Conservation (phyloP, 2,329 filamentous ascomycete species). For the Pezicula radicicola region DNA sequence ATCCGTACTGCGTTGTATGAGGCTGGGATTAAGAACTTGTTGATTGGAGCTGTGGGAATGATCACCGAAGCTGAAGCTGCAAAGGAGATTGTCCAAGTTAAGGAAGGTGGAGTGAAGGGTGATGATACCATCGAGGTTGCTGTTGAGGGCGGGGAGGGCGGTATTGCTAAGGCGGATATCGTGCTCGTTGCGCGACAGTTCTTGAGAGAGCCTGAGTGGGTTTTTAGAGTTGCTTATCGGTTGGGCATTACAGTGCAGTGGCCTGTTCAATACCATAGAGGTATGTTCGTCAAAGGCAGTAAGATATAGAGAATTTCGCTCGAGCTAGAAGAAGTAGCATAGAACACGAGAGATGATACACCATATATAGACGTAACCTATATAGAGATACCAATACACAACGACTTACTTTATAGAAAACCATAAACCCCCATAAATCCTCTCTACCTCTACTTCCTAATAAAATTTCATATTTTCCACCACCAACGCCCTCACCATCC, state of each 20-base stretch:
- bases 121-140: not conserved
- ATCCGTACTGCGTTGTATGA: slow-evolving; percentile 63
- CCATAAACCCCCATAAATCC: not conserved
- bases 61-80: slow-evolving; percentile 56
- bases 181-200: slow-evolving; percentile 71
- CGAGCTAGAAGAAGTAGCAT: not conserved
- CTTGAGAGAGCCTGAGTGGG: slow-evolving; percentile 74
- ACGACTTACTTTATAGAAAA: not conserved
- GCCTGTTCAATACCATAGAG: slow-evolving; percentile 38
- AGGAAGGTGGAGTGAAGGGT: not conserved
- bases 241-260: slow-evolving; percentile 67
- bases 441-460: not conserved
- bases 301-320: slow-evolving; percentile 14
- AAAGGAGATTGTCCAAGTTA: slow-evolving; percentile 8
- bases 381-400: not conserved
- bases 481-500: slow-evolving; percentile 1
- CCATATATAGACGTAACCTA: not conserved
- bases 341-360: not conserved
- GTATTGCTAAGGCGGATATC: slow-evolving; percentile 50
- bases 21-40: slow-evolving; percentile 49
- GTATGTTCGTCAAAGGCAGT: slow-evolving; percentile 19
- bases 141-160: not conserved
- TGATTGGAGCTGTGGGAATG: slow-evolving; percentile 70
- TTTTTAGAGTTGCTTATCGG: slow-evolving; percentile 68
- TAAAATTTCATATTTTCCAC: not conserved